Conservation (phyloP, 768 basidiomycete species). For the Suillus subluteus region DNA sequence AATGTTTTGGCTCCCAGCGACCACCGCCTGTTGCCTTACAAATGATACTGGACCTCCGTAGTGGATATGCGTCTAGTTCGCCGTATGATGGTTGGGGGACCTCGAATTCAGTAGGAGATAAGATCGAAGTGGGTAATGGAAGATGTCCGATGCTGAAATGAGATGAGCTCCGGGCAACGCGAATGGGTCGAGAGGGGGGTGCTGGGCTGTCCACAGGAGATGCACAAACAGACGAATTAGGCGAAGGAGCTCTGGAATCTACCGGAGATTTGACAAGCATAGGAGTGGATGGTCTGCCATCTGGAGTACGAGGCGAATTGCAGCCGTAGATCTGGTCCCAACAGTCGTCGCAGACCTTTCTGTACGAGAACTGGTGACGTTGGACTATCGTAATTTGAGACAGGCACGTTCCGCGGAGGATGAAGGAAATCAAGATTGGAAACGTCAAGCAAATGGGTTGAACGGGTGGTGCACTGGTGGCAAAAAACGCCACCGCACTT, state of each 20-base stretch:
- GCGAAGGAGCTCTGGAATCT: conserved; percentile 36
- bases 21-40: conserved; percentile 84
- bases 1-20: conserved; percentile 74
- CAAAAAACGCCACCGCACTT: conserved; percentile 86
- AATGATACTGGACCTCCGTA: conserved; percentile 63
- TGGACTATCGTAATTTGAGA: conserved; percentile 60
- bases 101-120: conserved; percentile 30
- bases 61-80: conserved; percentile 75
- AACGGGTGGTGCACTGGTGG: conserved; percentile 57
- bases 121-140: conserved; percentile 29
- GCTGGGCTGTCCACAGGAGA: conserved; percentile 34
- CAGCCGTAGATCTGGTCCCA: conserved; percentile 72
- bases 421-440: conserved; percentile 69
- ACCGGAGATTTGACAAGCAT: conserved; percentile 37
- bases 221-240: conserved; percentile 39
- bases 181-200: conserved; percentile 21
- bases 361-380: conserved; percentile 55
- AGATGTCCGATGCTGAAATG: conserved; percentile 30
- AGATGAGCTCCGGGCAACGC: conserved; percentile 31
- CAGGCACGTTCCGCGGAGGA: conserved; percentile 69
- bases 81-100: conserved; percentile 56
- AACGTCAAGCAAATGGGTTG: conserved; percentile 73
- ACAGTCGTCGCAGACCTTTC: conserved; percentile 82
- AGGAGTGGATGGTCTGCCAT: conserved; percentile 40
- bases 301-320: conserved; percentile 46